Percentiles rank a stretch among this genome's conserved stretches.
Conservation (phyloP, 257 asterid genomes). For the Paulownia fortunei region DNA sequence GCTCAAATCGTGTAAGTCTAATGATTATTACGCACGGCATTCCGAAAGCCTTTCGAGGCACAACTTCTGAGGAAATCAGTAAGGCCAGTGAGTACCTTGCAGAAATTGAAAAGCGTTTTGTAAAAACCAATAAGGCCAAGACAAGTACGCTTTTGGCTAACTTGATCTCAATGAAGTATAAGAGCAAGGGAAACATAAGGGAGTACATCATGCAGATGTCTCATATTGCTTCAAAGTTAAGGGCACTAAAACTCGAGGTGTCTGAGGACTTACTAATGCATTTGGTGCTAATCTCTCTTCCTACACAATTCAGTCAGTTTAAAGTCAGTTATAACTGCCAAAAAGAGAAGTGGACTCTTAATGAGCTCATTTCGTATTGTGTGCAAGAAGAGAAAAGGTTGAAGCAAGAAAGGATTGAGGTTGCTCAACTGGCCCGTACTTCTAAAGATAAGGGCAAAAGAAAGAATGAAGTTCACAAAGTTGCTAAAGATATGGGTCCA, state of each 20-base stretch:
- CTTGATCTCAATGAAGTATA: neutral
- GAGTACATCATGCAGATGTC: constrained; percentile 1
- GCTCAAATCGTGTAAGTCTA: neutral
- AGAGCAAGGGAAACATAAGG: neutral
- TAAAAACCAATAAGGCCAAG: neutral
- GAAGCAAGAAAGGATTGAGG: too few relatives aligned
- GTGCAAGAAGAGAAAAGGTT: constrained; percentile 8
- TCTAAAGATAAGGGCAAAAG: neutral
- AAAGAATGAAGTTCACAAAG: neutral
- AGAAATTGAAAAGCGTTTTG: neutral
- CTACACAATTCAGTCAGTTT: constrained; percentile 3
- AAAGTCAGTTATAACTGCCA: constrained; percentile 10
- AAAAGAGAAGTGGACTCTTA: constrained; percentile 1
- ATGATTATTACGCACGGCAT: constrained; percentile 10
- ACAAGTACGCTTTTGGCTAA: too few relatives aligned
- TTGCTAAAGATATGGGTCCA: neutral
- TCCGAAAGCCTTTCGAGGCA: constrained; percentile 1
- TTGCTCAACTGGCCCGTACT: neutral
- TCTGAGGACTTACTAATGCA: neutral
- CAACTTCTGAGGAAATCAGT: neutral
- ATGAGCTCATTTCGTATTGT: constrained; percentile 8
- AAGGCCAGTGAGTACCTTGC: constrained; percentile 1
- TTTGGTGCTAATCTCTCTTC: neutral
- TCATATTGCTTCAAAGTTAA: neutral
- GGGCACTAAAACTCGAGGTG: neutral